phyloP scores from a whole-genome alignment of 148 eudicot species.

The Tetragonia tetragonoides region DNA sequence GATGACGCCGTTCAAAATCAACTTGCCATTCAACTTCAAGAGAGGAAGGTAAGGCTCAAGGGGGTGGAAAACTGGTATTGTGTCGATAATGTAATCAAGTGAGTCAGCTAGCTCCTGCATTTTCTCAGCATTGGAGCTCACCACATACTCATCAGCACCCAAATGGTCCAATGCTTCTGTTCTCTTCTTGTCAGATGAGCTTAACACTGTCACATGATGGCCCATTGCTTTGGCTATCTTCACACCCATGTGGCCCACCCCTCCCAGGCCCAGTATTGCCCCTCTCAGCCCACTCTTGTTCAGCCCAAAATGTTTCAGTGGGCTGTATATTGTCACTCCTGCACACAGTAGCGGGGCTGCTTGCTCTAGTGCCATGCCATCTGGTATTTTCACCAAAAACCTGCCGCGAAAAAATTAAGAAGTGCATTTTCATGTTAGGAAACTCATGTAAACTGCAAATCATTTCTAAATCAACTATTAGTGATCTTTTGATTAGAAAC shows the following conservation, averaged over 20 bases:
- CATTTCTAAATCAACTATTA: no score
- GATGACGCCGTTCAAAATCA: slow-evolving; percentile 73
- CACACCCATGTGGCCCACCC: slow-evolving; percentile 99
- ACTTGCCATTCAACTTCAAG: slow-evolving; percentile 26
- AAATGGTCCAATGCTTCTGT: slow-evolving; percentile 76
- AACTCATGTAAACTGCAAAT: no score
- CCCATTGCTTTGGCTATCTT: slow-evolving; percentile 95
- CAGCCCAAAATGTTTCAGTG: slow-evolving; percentile 77
- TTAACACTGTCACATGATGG: slow-evolving; percentile 81
- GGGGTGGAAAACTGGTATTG: slow-evolving; percentile 73
- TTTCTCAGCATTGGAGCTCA: slow-evolving; percentile 27
- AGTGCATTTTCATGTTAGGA: no score
- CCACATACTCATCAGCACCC: slow-evolving; percentile 78
- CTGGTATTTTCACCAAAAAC: slow-evolving; percentile 85
- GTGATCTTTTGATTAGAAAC: no score
- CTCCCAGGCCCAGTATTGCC: slow-evolving; percentile 87
- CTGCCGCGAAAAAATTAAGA: slow-evolving; percentile 29
- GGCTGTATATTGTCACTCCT: slow-evolving; percentile 92
- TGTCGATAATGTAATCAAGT: slow-evolving; percentile 68
- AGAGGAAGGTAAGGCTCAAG: slow-evolving; percentile 58
- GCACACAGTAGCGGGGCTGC: slow-evolving; percentile 96
- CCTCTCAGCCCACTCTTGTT: slow-evolving; percentile 67
- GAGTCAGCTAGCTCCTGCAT: slow-evolving; percentile 25
- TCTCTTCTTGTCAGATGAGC: slow-evolving; percentile 82
- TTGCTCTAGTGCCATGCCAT: slow-evolving; percentile 83